These are phyloP conservation scores for Desmodesmus armatus DNA, from an alignment of 139 green algal species.

Conservation along the genomic window DNA sequence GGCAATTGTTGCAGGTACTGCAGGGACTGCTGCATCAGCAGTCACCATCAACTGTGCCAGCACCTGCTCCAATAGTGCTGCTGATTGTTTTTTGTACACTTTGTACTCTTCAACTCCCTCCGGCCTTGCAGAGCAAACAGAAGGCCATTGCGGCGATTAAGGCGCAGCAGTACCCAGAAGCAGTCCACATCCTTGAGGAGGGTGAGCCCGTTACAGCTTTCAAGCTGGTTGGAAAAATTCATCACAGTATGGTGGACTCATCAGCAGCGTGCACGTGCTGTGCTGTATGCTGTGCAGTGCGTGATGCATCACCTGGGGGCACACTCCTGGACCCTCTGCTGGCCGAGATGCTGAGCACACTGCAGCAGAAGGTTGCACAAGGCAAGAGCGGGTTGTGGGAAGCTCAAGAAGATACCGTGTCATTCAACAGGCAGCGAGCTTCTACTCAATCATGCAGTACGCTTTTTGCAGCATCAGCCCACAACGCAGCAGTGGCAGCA, in stretches of 20 bases:
- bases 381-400: neutral
- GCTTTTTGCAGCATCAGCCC: neutral
- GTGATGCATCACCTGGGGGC: too few species aligned
- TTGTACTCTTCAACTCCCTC: neutral
- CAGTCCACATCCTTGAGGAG: neutral
- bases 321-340: neutral
- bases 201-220: neutral
- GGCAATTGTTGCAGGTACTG: neutral
- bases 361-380: neutral
- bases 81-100: neutral
- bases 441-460: neutral
- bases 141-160: neutral
- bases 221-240: neutral
- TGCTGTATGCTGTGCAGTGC: neutral
- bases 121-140: neutral
- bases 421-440: neutral
- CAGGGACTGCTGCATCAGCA: neutral
- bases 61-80: neutral
- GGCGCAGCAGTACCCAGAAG: conserved; percentile 3
- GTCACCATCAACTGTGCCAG: neutral
- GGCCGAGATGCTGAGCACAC: neutral
- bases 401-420: neutral
- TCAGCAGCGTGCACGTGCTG: neutral
- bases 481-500: neutral
- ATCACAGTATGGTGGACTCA: neutral